phyloP scores from a whole-genome alignment of 306 rosid species.

The Potentilla sterilis region DNA sequence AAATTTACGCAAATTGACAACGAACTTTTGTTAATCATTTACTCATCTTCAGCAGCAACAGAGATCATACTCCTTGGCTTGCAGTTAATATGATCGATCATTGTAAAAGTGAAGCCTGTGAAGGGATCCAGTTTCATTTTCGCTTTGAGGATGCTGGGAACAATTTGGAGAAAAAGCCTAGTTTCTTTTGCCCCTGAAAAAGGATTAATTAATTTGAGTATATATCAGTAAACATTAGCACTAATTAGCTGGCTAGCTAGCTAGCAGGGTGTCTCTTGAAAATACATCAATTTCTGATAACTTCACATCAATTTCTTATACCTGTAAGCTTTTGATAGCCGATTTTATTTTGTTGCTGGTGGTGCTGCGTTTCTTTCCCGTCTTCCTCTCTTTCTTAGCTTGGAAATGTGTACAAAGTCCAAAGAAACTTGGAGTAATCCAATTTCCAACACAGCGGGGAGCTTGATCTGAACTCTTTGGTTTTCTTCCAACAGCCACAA shows the following conservation, averaged over 20 bases:
- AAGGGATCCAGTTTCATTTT: background rate
- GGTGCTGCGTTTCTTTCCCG: constrained; percentile 14
- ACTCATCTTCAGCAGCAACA: no score
- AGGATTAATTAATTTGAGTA: constrained; percentile 6
- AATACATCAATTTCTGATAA: background rate
- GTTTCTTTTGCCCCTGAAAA: constrained; percentile 22
- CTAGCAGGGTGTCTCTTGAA: no score
- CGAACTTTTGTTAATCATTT: no score
- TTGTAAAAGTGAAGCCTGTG: no score
- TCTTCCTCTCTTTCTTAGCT: constrained; percentile 30
- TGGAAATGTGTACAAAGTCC: constrained; percentile 29
- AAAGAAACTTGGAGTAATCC: constrained; percentile 43
- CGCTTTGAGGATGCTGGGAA: constrained; percentile 6
- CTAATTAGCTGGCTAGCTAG: background rate
- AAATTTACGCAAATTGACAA: no score
- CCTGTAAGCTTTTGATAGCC: constrained; percentile 28
- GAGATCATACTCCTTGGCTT: no score
- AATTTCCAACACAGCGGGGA: constrained; percentile 40
- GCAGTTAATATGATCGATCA: no score
- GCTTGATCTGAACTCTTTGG: constrained; percentile 16
- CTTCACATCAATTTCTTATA: constrained; percentile 1
- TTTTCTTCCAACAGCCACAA: constrained; percentile 29
- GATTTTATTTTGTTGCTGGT: constrained; percentile 10
- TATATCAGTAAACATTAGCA: background rate
- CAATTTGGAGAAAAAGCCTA: background rate